Conservation (phyloP, 2,329 filamentous ascomycete species). For the Chaetomium strumarium region DNA sequence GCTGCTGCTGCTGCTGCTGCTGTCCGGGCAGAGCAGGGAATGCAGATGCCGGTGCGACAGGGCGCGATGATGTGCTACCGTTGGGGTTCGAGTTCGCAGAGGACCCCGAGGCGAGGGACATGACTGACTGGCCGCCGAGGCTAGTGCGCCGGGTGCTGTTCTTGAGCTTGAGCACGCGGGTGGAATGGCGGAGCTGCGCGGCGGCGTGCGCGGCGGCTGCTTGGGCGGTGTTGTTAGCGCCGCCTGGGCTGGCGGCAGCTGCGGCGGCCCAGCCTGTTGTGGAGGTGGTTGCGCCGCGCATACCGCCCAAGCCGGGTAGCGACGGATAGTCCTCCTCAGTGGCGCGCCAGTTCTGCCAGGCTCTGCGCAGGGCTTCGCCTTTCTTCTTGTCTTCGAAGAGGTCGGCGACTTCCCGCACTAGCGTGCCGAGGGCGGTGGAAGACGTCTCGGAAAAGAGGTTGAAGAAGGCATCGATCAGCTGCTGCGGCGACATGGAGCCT, state of each 20-base stretch:
- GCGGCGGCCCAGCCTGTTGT: constrained; percentile 56
- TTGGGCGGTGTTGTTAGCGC: constrained; percentile 48
- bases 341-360: constrained; percentile 92
- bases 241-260: constrained; percentile 44
- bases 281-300: constrained; percentile 54
- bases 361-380: constrained; percentile 65
- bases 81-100: constrained; percentile 19
- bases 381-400: constrained; percentile 82
- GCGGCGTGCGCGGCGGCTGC: constrained; percentile 27
- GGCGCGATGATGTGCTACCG: not conserved
- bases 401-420: constrained; percentile 86
- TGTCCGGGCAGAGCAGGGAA: constrained; percentile 40
- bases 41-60: constrained; percentile 29
- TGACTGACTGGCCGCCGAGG: constrained; percentile 18
- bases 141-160: constrained; percentile 47
- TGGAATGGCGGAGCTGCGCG: constrained; percentile 44
- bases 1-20: constrained; percentile 2
- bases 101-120: constrained; percentile 18
- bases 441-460: constrained; percentile 73
- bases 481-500: constrained; percentile 61
- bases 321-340: constrained; percentile 95
- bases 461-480: constrained; percentile 84
- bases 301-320: constrained; percentile 67
- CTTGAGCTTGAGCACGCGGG: constrained; percentile 52
- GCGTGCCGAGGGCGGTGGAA: constrained; percentile 74